phyloP scores from a whole-genome alignment of 768 basidiomycete genomes.

The Agaricus sinodeliciosus region DNA sequence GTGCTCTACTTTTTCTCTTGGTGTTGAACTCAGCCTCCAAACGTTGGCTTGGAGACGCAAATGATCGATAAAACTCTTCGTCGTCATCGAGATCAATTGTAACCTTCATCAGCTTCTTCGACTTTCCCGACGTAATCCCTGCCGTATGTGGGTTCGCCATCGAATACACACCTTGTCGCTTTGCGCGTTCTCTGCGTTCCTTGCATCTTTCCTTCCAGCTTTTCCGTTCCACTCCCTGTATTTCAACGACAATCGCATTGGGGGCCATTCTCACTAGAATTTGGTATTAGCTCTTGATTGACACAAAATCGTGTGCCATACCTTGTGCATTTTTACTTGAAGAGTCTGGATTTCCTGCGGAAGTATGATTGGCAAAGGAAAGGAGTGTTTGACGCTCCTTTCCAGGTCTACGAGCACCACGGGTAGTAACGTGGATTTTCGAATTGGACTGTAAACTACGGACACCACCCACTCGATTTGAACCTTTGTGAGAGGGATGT shows the following conservation, averaged over 20 bases:
- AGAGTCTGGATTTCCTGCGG: not conserved
- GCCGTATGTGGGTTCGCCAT: conserved; percentile 8
- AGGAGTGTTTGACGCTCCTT: conserved; percentile 33
- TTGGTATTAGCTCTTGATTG: not conserved
- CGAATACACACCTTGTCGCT: conserved; percentile 6
- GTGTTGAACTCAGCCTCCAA: not conserved
- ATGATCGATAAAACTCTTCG: conserved; percentile 8
- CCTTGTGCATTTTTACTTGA: not conserved
- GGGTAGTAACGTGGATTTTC: conserved; percentile 31
- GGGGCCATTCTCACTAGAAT: not conserved
- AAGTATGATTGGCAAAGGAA: conserved; percentile 21
- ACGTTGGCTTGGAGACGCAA: not conserved
- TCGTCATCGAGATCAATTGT: conserved; percentile 4
- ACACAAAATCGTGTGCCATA: not conserved
- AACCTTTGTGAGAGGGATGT: conserved; percentile 13
- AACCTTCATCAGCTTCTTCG: conserved; percentile 4
- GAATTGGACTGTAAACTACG: conserved; percentile 12
- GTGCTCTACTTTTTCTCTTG: not conserved
- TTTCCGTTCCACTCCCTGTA: conserved; percentile 2
- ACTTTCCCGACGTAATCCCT: conserved; percentile 2
- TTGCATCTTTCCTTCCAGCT: conserved; percentile 6
- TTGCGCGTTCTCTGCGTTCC: conserved; percentile 5
- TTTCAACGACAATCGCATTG: conserved; percentile 4
- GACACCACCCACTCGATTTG: not conserved
- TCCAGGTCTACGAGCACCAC: conserved; percentile 26